These are phyloP conservation scores for Coniochaeta pulveracea DNA, from an alignment of 2,329 filamentous ascomycete genomes.

Conservation along the genomic window DNA sequence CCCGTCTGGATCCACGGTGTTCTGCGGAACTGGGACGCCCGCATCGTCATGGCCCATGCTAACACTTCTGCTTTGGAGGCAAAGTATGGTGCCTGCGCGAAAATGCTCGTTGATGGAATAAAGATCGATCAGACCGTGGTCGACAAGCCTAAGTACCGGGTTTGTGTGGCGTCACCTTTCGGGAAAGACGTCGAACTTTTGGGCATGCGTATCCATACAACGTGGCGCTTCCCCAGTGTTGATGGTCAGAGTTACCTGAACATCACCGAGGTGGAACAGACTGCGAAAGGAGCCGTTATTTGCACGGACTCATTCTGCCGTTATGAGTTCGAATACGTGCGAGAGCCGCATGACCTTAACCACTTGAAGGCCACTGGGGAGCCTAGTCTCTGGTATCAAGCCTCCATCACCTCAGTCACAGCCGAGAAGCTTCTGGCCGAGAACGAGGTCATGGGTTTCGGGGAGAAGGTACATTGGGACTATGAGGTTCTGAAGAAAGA, in stretches of 20 bases:
- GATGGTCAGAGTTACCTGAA: conserved; percentile 1
- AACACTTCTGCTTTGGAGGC: neutral
- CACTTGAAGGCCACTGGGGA: too few relatives aligned
- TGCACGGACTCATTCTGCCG: too few relatives aligned
- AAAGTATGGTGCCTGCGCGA: conserved; percentile 1
- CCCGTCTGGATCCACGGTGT: conserved; percentile 2
- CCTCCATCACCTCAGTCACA: neutral
- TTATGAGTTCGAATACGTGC: too few relatives aligned
- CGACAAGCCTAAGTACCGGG: neutral
- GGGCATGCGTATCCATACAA: neutral
- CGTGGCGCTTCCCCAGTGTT: neutral
- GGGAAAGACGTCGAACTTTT: neutral
- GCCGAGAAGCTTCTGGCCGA: neutral
- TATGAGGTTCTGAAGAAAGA: neutral
- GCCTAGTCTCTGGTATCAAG: conserved; percentile 1
- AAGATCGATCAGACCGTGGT: neutral
- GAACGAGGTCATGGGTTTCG: neutral
- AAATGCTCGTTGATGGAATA: neutral
- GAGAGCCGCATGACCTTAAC: too few relatives aligned
- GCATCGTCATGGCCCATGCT: neutral
- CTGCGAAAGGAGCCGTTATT: too few relatives aligned
- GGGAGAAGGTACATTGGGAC: neutral
- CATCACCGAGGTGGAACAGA: conserved; percentile 3
- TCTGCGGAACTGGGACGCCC: conserved; percentile 3
- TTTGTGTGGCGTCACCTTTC: neutral